A percentile compares a stretch with the other conserved stretches of the same genome.
phyloP scores from a whole-genome alignment of 2,329 filamentous ascomycete genomes.

The Fusarium anguioides region DNA sequence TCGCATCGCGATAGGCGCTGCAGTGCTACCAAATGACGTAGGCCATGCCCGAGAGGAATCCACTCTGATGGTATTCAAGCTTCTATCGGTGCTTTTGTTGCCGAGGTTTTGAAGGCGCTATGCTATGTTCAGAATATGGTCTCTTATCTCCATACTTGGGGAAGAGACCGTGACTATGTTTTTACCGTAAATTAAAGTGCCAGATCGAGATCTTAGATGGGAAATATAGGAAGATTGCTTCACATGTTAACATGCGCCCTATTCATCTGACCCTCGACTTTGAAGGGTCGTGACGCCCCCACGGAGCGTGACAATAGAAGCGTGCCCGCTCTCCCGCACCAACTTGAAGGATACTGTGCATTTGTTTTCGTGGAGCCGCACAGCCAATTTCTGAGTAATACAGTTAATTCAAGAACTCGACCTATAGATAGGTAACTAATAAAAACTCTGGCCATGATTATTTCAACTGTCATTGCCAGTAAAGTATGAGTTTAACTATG shows the following conservation, averaged over 20 bases:
- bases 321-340: slow-evolving; percentile 25
- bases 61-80: slow-evolving; percentile 27
- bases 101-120: not conserved
- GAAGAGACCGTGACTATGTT: not conserved
- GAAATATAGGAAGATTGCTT: slow-evolving; percentile 27
- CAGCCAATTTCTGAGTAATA: too few species aligned
- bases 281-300: slow-evolving; percentile 28
- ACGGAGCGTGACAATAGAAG: slow-evolving; percentile 31
- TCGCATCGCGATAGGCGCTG: slow-evolving; percentile 35
- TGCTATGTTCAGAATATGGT: slow-evolving; percentile 1
- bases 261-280: slow-evolving; percentile 31
- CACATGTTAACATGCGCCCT: slow-evolving; percentile 29
- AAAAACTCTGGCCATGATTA: not conserved
- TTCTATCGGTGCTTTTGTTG: slow-evolving; percentile 11
- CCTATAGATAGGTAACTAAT: too few species aligned
- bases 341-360: slow-evolving; percentile 7
- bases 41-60: slow-evolving; percentile 24
- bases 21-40: slow-evolving; percentile 44
- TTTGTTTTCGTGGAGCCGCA: not conserved
- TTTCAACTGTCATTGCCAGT: too few species aligned
- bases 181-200: not conserved
- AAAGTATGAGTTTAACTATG: too few species aligned
- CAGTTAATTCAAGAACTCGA: too few species aligned
- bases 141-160: not conserved
- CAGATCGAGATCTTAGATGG: slow-evolving; percentile 26